phyloP scores from a whole-genome alignment of 2,329 filamentous ascomycete species.

The Epichloe typhina region DNA sequence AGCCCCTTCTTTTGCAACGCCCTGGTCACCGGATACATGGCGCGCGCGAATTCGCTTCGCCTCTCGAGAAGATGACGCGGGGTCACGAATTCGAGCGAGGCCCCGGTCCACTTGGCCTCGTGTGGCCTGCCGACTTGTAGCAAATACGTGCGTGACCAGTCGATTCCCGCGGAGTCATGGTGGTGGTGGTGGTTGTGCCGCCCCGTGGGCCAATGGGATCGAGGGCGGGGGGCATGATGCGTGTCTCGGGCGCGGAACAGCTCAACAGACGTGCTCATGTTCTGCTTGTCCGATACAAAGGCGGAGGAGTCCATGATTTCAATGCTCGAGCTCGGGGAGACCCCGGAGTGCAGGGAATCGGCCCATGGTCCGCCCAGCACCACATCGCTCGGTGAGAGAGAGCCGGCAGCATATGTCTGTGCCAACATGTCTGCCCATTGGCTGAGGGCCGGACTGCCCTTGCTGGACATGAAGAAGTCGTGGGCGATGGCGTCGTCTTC shows the following conservation, averaged over 20 bases:
- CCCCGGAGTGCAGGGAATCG: no score
- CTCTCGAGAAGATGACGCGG: not conserved
- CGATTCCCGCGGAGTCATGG: not conserved
- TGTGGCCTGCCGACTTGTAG: not conserved
- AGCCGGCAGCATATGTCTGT: not conserved
- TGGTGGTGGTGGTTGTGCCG: not conserved
- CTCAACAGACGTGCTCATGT: not conserved
- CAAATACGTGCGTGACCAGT: not conserved
- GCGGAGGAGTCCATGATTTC: not conserved
- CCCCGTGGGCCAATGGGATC: not conserved
- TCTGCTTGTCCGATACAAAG: not conserved
- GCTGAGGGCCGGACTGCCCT: not conserved
- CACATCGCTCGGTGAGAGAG: not conserved
- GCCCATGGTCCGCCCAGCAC: not conserved
- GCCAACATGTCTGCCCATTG: not conserved
- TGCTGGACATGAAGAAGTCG: constrained; percentile 2
- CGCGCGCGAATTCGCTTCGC: not conserved
- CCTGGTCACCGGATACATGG: not conserved
- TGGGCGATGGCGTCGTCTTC: not conserved
- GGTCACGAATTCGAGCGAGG: not conserved
- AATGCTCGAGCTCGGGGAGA: not conserved
- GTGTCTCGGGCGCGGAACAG: not conserved
- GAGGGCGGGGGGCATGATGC: not conserved
- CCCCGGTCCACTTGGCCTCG: not conserved
- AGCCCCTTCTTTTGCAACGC: not conserved